Percentiles rank a stretch among this genome's conserved stretches.
Conservation (phyloP, 2,329 filamentous ascomycete genomes). For the Xylaria sp. region DNA sequence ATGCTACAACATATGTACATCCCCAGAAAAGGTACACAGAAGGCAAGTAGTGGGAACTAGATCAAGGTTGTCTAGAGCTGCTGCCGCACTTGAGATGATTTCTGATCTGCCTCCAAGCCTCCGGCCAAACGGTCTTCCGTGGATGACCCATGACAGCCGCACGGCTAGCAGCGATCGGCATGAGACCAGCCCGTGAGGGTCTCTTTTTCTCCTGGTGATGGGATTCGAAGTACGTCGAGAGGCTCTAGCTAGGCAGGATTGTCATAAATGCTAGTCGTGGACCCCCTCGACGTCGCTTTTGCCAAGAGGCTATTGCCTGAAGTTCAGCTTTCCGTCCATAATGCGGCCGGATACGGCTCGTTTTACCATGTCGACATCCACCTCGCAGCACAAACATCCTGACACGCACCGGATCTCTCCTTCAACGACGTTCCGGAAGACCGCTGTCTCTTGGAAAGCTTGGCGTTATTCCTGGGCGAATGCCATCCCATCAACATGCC, state of each 20-base stretch:
- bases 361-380: constrained; percentile 31
- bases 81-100: constrained; percentile 13
- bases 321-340: constrained; percentile 20
- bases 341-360: constrained; percentile 28
- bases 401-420: constrained; percentile 46
- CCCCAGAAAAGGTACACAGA: constrained; percentile 13
- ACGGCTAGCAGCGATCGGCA: constrained; percentile 11
- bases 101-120: constrained; percentile 24
- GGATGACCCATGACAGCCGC: constrained; percentile 24
- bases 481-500: constrained; percentile 29
- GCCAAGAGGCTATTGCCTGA: constrained; percentile 17
- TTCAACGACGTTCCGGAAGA: constrained; percentile 43
- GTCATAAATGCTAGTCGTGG: constrained; percentile 7
- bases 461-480: constrained; percentile 34
- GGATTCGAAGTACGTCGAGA: constrained; percentile 8
- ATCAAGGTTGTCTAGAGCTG: constrained; percentile 26
- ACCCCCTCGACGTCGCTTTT: constrained; percentile 7
- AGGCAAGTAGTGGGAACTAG: constrained; percentile 16
- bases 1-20: constrained; percentile 14
- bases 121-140: constrained; percentile 30
- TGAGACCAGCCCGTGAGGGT: constrained; percentile 9
- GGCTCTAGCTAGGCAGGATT: constrained; percentile 4
- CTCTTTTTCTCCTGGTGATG: constrained; percentile 2
- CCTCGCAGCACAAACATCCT: constrained; percentile 37
- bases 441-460: constrained; percentile 31